Evolutionary conservation across 768 basidiomycete species (phyloP), one percentile per base, ranked within the genome.

Genomic region (Lactarius akahatsu): DNA sequence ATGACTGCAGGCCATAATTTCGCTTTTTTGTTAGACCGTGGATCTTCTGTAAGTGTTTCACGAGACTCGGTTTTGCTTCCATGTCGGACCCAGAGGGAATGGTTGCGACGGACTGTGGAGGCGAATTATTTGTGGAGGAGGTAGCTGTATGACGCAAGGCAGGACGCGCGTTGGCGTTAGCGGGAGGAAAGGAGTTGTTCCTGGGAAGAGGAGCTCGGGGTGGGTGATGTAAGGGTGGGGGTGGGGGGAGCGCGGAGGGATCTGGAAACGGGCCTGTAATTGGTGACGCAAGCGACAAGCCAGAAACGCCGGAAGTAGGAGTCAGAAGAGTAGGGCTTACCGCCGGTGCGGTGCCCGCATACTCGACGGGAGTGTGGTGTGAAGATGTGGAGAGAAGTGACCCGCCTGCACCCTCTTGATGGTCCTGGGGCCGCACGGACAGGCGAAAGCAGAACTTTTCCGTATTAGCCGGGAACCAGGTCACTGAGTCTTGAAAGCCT

Each of bases 1-100:
- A 36, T 18, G 65, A 18, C 28, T 69, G 68, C 15, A 70, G 41
- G 41, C 70, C 70, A 55, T 63, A 69, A 45, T 69, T 69, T 26
- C 70, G 70, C 62, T 69, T 69, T 47, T 71, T 71, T 11, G 70
- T 71, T 16, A 71, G 70, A 38, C 70, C 70, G 36, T 71, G 70
- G 45, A 69, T 20, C 59, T 61, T 71, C 30, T 71, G 70, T 4
- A 71, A 62, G 41, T 71, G 70, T 45, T 66, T 69, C 20, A 71
- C 70, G 18, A 71, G 65, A 50, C 68, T 41, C 30, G 62, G 68
- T 26, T 65, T 69, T 30, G 41, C 64, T 34, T 58, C 57, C 32
- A 28, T 23, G 18, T 61, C 68, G 11, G 68, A 36, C 8, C 54
- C 45, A n/a, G 64, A 8, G 28, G 52, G 38, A 40, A 52, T 43